Conservation (phyloP, 345 rosid species). For the Citrus glauca region DNA sequence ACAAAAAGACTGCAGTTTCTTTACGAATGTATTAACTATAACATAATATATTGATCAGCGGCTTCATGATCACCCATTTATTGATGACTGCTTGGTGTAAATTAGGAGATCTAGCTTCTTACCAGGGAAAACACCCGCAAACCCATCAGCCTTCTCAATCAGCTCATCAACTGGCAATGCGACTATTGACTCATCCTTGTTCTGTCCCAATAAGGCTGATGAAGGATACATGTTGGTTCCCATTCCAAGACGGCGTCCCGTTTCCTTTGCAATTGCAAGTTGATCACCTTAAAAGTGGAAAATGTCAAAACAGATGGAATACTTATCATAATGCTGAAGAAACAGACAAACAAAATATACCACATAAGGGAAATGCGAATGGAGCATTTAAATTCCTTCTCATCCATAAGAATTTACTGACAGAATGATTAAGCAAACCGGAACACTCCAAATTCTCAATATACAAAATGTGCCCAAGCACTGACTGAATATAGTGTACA, state of each 20-base stretch:
- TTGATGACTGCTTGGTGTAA: background rate
- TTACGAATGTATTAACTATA: background rate
- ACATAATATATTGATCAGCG: background rate
- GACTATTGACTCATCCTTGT: slow-evolving; percentile 54
- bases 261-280: slow-evolving; percentile 66
- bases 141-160: slow-evolving; percentile 61
- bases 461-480: background rate
- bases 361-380: background rate
- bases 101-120: background rate
- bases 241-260: slow-evolving; percentile 68
- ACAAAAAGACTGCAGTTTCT: background rate
- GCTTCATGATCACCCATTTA: background rate
- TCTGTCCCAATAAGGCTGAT: slow-evolving; percentile 57
- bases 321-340: background rate
- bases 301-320: background rate
- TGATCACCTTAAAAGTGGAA: slow-evolving; percentile 42
- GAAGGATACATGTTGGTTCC: slow-evolving; percentile 74
- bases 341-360: background rate
- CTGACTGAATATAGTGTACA: background rate
- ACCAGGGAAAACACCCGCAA: slow-evolving; percentile 76
- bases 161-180: slow-evolving; percentile 60
- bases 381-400: background rate
- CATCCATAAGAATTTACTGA: background rate
- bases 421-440: background rate
- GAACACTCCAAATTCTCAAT: background rate